phyloP scores from a whole-genome alignment of 768 basidiomycete species.

The Gautieria morchelliformis region DNA sequence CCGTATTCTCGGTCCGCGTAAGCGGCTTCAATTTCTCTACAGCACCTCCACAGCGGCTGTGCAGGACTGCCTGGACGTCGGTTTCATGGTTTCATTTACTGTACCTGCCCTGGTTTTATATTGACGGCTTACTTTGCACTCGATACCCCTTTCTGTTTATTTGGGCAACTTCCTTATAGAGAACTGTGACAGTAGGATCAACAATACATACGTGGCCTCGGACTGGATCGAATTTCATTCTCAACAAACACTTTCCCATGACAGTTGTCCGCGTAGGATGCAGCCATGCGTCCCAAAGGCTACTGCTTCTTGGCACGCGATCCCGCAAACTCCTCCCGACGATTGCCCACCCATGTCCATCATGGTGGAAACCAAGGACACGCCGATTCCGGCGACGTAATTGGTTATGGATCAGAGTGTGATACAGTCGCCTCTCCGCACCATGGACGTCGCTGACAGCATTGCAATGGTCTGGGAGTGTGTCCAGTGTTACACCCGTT shows the following conservation, averaged over 20 bases:
- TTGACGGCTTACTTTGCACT: too few relatives aligned
- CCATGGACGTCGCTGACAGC: constrained; percentile 38
- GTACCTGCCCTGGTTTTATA: too few relatives aligned
- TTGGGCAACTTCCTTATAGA: too few relatives aligned
- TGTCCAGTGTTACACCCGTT: constrained; percentile 32
- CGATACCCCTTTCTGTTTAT: too few relatives aligned
- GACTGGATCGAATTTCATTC: constrained; percentile 32
- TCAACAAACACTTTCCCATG: constrained; percentile 46
- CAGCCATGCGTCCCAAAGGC: constrained; percentile 36
- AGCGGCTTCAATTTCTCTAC: too few relatives aligned
- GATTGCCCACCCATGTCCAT: constrained; percentile 42
- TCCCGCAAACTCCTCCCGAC: constrained; percentile 35
- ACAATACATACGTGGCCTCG: too few relatives aligned
- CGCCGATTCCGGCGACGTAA: constrained; percentile 50
- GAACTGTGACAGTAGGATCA: too few relatives aligned
- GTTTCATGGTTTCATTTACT: too few relatives aligned
- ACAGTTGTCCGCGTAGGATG: constrained; percentile 16
- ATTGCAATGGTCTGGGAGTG: constrained; percentile 44
- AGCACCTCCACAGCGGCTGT: too few relatives aligned
- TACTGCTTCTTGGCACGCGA: constrained; percentile 37
- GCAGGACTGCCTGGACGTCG: too few relatives aligned
- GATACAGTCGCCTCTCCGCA: constrained; percentile 47
- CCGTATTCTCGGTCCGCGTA: constrained; percentile 18
- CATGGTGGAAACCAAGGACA: constrained; percentile 40
- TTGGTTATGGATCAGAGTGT: constrained; percentile 52